Conservation (phyloP, 805 yeast species). For the Jamesozyma lodderae region DNA sequence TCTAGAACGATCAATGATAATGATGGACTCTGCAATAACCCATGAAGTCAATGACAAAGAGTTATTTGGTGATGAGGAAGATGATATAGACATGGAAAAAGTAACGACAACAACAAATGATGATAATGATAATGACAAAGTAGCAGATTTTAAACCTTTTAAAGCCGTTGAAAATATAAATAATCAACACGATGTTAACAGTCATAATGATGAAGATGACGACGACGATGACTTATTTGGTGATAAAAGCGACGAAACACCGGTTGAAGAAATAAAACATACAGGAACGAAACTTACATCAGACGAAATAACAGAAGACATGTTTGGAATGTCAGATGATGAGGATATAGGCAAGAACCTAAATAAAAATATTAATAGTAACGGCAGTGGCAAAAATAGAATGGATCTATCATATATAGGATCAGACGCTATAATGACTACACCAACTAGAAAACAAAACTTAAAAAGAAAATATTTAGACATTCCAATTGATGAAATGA, state of each 20-base stretch:
- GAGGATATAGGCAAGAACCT: constrained; percentile 16
- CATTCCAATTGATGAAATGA: constrained; percentile 53
- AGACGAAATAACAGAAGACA: constrained; percentile 26
- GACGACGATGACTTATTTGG: constrained; percentile 32
- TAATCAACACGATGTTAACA: too few relatives aligned
- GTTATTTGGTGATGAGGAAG: constrained; percentile 30
- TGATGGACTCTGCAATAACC: constrained; percentile 2
- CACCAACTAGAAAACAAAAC: constrained; percentile 6
- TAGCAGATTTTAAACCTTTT: background rate
- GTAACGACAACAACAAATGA: constrained; percentile 8
- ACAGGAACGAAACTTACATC: constrained; percentile 7
- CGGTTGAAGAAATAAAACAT: constrained; percentile 10
- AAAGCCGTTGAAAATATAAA: background rate
- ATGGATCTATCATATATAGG: background rate
- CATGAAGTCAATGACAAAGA: constrained; percentile 18
- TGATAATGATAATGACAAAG: background rate
- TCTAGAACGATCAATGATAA: constrained; percentile 1
- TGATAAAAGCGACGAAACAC: constrained; percentile 25
- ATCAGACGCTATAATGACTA: background rate
- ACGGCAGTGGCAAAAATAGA: constrained; percentile 2
- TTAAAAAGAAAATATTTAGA: constrained; percentile 33
- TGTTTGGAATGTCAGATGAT: constrained; percentile 27
- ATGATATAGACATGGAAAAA: constrained; percentile 28
- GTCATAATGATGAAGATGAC: constrained; percentile 22
- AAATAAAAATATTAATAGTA: constrained; percentile 5